Base-by-base conservation (phyloP, 75 land plant genomes). In the Isoetes taiwanensis region DNA sequence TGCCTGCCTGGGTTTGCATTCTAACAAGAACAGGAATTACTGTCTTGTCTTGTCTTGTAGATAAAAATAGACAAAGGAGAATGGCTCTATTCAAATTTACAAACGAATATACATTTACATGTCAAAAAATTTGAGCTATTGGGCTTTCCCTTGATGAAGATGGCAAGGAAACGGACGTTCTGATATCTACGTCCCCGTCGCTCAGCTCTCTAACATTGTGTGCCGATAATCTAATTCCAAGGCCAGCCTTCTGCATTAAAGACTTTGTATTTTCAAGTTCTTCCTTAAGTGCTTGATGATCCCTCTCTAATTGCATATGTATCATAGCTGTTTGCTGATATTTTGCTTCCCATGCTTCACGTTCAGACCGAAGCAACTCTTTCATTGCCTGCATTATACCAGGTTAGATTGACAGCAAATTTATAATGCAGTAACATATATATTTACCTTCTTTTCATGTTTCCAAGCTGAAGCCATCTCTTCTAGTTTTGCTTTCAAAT, bases 241-340 rank as follows among this genome's bases (percentile, higher is more conserved):
- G 52, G 14, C 72, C 72, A 10, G 72, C 72, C 66, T 70, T 70
- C 12, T 70, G 72, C 72, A 70, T 70, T 43, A 63, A 28, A 20
- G 72, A 70, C 34, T 46, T 70, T 11, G 72, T 70, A 55, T 70
- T 70, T 54, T 70, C 72, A 41, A 70, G 42, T 46, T 64, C 46
- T 24, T 54, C 59, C 27, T 53, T 34, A 1, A 64, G 67, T 0
- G 67, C 66, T 46, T 63, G 64, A 38, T 70, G 72, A 24, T 70
- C 72, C 53, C 27, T 38, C 66, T 63, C 72, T 0, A 70, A 59
- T 27, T 63, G 61, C 66, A 63, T 66, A 9, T 70, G 66, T 34
- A 57, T 37, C 19, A 29, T 27, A 28, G 48, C 24, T 29, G 50
- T 40, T n/a, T 30, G 21, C 21, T 19, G 20, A 27, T 53, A 53